These are phyloP conservation scores for Phytophthora ohioensis DNA, from an alignment of 352 stramenopile species.

Conservation along the genomic window DNA sequence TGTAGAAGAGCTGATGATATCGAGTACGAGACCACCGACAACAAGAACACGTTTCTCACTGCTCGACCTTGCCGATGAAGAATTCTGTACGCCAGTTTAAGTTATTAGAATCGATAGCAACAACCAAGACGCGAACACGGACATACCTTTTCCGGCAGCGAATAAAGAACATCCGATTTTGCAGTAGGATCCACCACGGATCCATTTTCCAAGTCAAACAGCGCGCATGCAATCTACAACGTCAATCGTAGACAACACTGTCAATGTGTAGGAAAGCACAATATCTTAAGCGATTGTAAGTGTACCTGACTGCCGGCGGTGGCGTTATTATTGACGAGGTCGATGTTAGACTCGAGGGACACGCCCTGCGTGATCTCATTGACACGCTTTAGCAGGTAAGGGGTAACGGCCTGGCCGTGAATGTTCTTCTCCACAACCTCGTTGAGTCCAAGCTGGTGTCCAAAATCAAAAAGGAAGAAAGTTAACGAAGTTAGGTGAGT, in stretches of 20 bases:
- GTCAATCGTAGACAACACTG: conserved; percentile 5
- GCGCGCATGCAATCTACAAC: conserved; percentile 63
- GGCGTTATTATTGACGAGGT: conserved; percentile 97
- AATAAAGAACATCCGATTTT: conserved; percentile 42
- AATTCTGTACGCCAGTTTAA: conserved; percentile 18
- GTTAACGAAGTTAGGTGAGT: not conserved
- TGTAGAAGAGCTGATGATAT: conserved; percentile 84
- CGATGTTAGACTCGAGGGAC: conserved; percentile 96
- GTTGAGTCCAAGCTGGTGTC: conserved; percentile 67
- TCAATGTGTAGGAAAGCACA: not conserved
- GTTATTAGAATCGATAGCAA: conserved; percentile 1
- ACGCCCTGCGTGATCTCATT: conserved; percentile 95
- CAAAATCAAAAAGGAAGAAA: conserved; percentile 9
- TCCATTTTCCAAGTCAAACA: conserved; percentile 71
- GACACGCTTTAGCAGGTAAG: conserved; percentile 88
- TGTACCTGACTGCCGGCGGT: conserved; percentile 93
- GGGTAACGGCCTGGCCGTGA: conserved; percentile 95
- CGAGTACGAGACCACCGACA: conserved; percentile 87
- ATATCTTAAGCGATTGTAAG: not conserved
- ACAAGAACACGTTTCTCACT: conserved; percentile 69
- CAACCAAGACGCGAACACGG: not conserved
- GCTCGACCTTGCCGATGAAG: not conserved
- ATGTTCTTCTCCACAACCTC: conserved; percentile 90
- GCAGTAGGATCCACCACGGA: conserved; percentile 10
- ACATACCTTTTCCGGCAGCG: conserved; percentile 60